Conservation (phyloP, 768 basidiomycete species). For the Trametes cingulata region DNA sequence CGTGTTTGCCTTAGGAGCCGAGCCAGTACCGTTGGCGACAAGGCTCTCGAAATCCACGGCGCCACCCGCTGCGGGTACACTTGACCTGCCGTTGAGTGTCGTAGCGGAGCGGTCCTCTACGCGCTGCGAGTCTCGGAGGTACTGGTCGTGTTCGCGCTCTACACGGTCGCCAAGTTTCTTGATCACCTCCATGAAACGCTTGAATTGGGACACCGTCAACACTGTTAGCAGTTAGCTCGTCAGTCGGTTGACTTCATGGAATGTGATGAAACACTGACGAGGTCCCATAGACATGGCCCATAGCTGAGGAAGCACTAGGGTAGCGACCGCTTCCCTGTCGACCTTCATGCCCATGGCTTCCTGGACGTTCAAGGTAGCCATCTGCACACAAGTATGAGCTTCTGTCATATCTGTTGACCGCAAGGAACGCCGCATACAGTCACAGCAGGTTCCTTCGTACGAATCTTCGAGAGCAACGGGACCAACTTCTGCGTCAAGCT, state of each 20-base stretch:
- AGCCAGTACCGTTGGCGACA: conserved; percentile 52
- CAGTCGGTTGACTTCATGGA: not conserved
- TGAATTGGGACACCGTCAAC: conserved; percentile 84
- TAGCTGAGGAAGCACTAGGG: conserved; percentile 57
- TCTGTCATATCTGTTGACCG: not conserved
- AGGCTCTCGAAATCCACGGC: conserved; percentile 85
- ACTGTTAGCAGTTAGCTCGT: conserved; percentile 43
- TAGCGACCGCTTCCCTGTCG: conserved; percentile 80
- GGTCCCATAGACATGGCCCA: conserved; percentile 99
- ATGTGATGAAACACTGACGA: conserved; percentile 45
- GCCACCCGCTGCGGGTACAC: conserved; percentile 39
- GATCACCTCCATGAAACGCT: conserved; percentile 87
- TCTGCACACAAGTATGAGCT: conserved; percentile 42
- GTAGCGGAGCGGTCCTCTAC: conserved; percentile 75
- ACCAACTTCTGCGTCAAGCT: conserved; percentile 95
- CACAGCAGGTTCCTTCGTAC: conserved; percentile 94
- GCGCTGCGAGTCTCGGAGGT: conserved; percentile 89
- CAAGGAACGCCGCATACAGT: conserved; percentile 65
- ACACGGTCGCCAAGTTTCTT: conserved; percentile 80
- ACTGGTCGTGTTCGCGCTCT: conserved; percentile 89
- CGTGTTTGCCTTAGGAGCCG: conserved; percentile 49
- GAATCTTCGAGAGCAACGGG: conserved; percentile 89
- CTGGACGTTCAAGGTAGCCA: conserved; percentile 87
- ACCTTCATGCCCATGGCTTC: conserved; percentile 96
- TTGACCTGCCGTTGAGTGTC: conserved; percentile 42